Conservation (phyloP, 2,329 filamentous ascomycete genomes). For the Rachicladosporium sp. region DNA sequence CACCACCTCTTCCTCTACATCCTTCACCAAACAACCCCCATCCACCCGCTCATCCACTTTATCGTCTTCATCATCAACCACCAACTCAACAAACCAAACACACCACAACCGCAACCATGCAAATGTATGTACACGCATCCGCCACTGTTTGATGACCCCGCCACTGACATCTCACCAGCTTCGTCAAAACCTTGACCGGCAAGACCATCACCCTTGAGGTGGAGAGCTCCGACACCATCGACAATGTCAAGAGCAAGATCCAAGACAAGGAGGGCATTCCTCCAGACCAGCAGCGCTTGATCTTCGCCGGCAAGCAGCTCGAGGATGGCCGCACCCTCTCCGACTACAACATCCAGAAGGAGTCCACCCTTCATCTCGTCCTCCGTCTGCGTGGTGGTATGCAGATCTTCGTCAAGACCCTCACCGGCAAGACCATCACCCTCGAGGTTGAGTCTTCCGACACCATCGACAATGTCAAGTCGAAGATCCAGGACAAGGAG, state of each 20-base stretch:
- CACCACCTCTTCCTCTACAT: not conserved
- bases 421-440: conserved; percentile 83
- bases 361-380: conserved; percentile 54
- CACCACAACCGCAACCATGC: conserved; percentile 45
- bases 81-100: conserved; percentile 3
- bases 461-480: conserved; percentile 90
- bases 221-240: conserved; percentile 71
- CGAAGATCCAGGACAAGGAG: conserved; percentile 70
- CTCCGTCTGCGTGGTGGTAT: conserved; percentile 56
- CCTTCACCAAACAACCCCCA: conserved; percentile 2
- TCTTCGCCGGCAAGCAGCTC: conserved; percentile 92
- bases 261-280: conserved; percentile 97
- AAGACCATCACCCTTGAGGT: conserved; percentile 59
- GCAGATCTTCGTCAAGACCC: conserved; percentile 41
- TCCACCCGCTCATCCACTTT: conserved; percentile 1
- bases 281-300: conserved; percentile 88
- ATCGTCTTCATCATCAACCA: conserved; percentile 2
- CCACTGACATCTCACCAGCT: conserved; percentile 36
- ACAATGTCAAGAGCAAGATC: conserved; percentile 95
- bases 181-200: conserved; percentile 41
- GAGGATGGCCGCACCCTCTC: conserved; percentile 84
- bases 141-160: conserved; percentile 46
- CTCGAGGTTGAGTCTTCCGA: conserved; percentile 80
- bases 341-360: conserved; percentile 86
- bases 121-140: conserved; percentile 76